phyloP scores from a whole-genome alignment of 2,329 filamentous ascomycete genomes.

The Pseudopyricularia javanii region DNA sequence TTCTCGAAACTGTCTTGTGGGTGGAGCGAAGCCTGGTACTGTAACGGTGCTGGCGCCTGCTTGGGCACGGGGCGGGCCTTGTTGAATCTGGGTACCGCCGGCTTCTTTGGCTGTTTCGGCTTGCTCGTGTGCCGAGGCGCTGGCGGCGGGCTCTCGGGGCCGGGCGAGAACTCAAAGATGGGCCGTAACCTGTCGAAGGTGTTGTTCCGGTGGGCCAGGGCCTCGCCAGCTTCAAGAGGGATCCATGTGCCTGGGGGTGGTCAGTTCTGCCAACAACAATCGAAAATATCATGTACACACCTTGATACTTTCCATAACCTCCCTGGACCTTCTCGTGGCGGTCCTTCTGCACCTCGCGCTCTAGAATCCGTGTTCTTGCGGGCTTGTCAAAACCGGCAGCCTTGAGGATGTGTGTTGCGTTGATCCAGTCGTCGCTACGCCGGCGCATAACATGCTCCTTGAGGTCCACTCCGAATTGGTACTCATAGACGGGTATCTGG shows the following conservation, averaged over 20 bases:
- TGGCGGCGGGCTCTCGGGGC: conserved; percentile 78
- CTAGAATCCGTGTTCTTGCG: conserved; percentile 83
- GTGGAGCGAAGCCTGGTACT: conserved; percentile 4
- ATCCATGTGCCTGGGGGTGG: conserved; percentile 73
- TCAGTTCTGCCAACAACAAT: conserved; percentile 1
- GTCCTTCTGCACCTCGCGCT: conserved; percentile 94
- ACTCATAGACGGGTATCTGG: conserved; percentile 91
- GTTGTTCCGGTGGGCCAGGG: conserved; percentile 76
- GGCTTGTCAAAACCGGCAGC: conserved; percentile 96
- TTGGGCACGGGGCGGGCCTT: conserved; percentile 9
- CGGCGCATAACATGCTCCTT: conserved; percentile 92
- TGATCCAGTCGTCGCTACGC: conserved; percentile 91
- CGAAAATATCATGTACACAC: conserved; percentile 27
- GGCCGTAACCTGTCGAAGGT: conserved; percentile 70
- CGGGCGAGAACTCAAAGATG: conserved; percentile 83
- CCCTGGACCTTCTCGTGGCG: conserved; percentile 96
- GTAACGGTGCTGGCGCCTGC: conserved; percentile 4
- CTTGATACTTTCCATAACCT: conserved; percentile 97
- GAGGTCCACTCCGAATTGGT: conserved; percentile 66
- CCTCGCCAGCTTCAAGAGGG: conserved; percentile 67
- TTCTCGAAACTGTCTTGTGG: conserved; percentile 52
- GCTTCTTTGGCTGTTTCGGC: conserved; percentile 61
- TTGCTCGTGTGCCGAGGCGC: conserved; percentile 88
- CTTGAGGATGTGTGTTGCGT: conserved; percentile 98
- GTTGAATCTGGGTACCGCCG: conserved; percentile 41